Evolutionary conservation across 495 filamentous ascomycete species (phyloP), one percentile per base, ranked within the genome.

Genomic region (Platismatia glauca): DNA sequence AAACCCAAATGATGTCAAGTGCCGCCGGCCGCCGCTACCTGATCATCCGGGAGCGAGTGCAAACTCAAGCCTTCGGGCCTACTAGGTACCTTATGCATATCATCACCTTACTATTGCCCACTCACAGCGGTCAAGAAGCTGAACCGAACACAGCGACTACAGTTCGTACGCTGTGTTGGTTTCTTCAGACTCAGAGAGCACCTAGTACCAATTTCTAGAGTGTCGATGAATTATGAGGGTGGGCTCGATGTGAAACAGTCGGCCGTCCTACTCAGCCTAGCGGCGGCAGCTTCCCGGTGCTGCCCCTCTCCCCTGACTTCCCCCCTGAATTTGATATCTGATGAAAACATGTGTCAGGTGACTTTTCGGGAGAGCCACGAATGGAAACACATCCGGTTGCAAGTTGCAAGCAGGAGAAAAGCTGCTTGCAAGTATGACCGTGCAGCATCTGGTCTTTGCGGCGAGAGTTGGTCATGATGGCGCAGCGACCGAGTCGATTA

Each of bases 1-100:
- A n/a, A n/a, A n/a, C n/a, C n/a, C n/a, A n/a, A n/a, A 33, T 53
- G 50, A 53, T 53, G 50, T 53, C 29, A 53, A 34, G n/a, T 31
- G 3, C 15, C n/a, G n/a, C n/a, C n/a, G n/a, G n/a, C n/a, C n/a
- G n/a, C 50, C 50, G 13, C 18, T 53, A 34, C 50, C 50, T 33
- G 46, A 50, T 53, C 27, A 33, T 20, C 13, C 29, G 16, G 50
- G 50, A 31, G 50, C 27, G 1, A 33, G n/a, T 22, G 29, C 29
- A 52, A 33, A 11, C 22, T 27, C 27, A 50, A 50, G 46, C 46
- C 20, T 22, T 46, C n/a, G 2, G 41, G 2, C 41, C 41, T 7
- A 43, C 37, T 12, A 38, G 34, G 34, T n/a, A n/a, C n/a, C n/a
- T n/a, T 37, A 37, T 37, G 34, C 34, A 37, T 11, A 11, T 37